Base-by-base conservation (phyloP, 208 protist species). In the Herpetomonas tarakana region DNA sequence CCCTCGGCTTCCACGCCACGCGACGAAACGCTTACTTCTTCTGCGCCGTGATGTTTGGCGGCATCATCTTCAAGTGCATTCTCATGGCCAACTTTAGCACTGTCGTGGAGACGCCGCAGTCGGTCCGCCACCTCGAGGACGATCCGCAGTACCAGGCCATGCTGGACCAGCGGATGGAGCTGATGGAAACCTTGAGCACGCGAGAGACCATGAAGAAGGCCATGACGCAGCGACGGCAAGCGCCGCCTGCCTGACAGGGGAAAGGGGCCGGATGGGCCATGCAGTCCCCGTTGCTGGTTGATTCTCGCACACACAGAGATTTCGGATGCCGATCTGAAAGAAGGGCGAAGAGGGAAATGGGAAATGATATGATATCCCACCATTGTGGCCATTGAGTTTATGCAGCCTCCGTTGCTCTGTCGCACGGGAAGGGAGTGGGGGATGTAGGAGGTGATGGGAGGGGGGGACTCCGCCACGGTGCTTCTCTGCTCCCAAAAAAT, bases 1-100 rank as follows among this genome's bases (percentile, higher is more conserved):
- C 68, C 16, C 67, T 93, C 3, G 83, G 87, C 27, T 93, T 87
- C 60, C 81, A 82, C 58, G 71, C 62, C 11, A 73, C 80, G 30
- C 73, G 70, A 25, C 77, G 81, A 7, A 93, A 88, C 65, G 81
- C 87, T 14, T 89, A 88, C 60, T 59, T 91, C 44, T 83, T 71
- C 56, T 91, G 75, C 64, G 75, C 68, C 1, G 39, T 89, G 30
- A 29, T 91, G 19, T 91, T 91, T 45, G 74, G 75, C 0, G 83
- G 76, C 0, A 60, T 93, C 2, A 0, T 93, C 21, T 80, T 93
- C 50, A 90, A 91, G 59, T n/a, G 65, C 3, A 51, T 71, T 2
- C 53, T 93, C 21, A 58, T 82, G 22, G 24, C 69, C 16, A 71
- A 70, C 22, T 93, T 80, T 55, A 84, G 77, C 66, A 71, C 68